Evolutionary conservation across 2,329 filamentous ascomycete genomes (phyloP), one percentile per base, ranked within the genome.

Genomic region (Beauveria sp.): DNA sequence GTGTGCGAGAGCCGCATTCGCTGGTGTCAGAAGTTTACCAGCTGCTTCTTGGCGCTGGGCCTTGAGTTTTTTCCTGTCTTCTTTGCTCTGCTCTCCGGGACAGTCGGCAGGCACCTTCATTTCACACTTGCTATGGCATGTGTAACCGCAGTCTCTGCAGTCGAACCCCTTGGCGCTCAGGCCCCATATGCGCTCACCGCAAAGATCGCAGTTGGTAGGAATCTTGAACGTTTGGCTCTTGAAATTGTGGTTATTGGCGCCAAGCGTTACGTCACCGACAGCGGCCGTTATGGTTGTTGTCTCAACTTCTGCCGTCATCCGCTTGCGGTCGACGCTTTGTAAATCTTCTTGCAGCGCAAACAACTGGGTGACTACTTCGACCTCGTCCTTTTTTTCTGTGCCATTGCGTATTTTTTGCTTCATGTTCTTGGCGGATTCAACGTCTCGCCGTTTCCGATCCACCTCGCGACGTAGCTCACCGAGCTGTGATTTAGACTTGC

Each of bases 171-270:
- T 99, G 43, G 94, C 93, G 34, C 91, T 96, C 46, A 99, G 75
- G 0, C 94, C 94, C 94, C 94, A 99, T 72, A 99, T 96, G 30
- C 94, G 85, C 71, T 99, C 94, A 20, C 92, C 92, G 68, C 94
- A 99, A 14, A 97, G 82, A 73, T 99, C 94, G 76, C 94, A 99
- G 72, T 97, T 97, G 5, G 94, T 99, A 0, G 96, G 96, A 63
- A 99, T 96, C 74, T 97, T 97, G 81, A 97, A 99, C 0, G 94
- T 97, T 71, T 97, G 92, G n/a, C 91, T 87, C 75, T 96, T 96
- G 82, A 99, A 99, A 70, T 96, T 94, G 78, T 99, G 94, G 70
- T 92, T 96, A 72, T 91, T 91, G 12, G 92, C 92, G 20, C 93
- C 93, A 22, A 96, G 79, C 2, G 92, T 96, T 59, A 99, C 84